A percentile compares a stretch with the other conserved stretches of the same genome.
phyloP scores from a whole-genome alignment of 108 stramenopile species.

The Mediolabrus comicus region DNA sequence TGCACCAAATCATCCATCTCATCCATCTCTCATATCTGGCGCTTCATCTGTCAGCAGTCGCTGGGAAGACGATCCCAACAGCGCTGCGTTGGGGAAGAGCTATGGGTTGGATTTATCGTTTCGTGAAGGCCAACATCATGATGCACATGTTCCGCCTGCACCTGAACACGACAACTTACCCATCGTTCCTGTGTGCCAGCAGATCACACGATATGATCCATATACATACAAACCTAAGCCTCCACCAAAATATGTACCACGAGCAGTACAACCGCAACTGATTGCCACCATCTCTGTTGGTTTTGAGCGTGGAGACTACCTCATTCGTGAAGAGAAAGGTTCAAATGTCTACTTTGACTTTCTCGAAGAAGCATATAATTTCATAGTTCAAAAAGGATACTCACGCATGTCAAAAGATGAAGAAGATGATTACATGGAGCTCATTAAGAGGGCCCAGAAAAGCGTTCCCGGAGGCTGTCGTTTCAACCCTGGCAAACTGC shows the following conservation, averaged over 20 bases:
- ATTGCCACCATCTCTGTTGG: slow-evolving; percentile 82
- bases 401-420: slow-evolving; percentile 71
- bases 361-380: slow-evolving; percentile 84
- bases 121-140: slow-evolving; percentile 24
- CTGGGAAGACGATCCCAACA: not conserved
- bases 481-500: slow-evolving; percentile 77
- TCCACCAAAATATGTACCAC: not conserved
- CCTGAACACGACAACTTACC: not conserved
- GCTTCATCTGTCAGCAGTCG: not conserved
- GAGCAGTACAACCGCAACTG: slow-evolving; percentile 9
- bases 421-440: slow-evolving; percentile 76
- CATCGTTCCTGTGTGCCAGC: not conserved
- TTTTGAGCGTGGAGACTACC: slow-evolving; percentile 84
- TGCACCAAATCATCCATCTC: not conserved
- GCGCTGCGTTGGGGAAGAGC: not conserved
- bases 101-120: not conserved
- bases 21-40: not conserved
- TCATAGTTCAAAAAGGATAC: slow-evolving; percentile 81
- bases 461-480: slow-evolving; percentile 78
- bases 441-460: slow-evolving; percentile 74
- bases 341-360: slow-evolving; percentile 82
- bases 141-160: not conserved
- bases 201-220: not conserved
- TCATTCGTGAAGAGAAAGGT: slow-evolving; percentile 82
- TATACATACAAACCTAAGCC: not conserved